phyloP scores from a whole-genome alignment of 2,329 filamentous ascomycete species.

The Madurella mycetomatis region DNA sequence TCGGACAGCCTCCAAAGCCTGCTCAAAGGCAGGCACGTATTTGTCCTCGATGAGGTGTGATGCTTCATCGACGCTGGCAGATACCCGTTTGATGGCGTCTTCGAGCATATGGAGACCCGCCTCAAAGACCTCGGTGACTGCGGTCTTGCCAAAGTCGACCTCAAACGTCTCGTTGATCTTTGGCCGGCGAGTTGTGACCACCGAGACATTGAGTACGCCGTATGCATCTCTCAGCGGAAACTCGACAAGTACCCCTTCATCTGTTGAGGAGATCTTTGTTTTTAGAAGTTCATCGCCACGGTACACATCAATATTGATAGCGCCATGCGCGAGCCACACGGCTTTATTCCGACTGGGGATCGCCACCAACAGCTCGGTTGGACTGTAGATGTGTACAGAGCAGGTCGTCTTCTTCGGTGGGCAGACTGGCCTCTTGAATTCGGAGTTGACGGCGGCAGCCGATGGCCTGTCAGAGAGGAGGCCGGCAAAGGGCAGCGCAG shows the following conservation, averaged over 20 bases:
- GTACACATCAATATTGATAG: constrained; percentile 52
- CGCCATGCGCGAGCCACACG: constrained; percentile 53
- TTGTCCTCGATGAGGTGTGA: constrained; percentile 24
- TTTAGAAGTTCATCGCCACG: constrained; percentile 45
- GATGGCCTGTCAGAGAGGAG: constrained; percentile 38
- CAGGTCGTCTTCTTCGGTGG: constrained; percentile 39
- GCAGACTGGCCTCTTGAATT: constrained; percentile 35
- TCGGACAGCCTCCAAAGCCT: constrained; percentile 27
- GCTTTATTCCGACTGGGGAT: constrained; percentile 49
- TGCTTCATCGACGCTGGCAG: constrained; percentile 36
- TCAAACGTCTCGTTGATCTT: constrained; percentile 58
- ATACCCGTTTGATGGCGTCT: constrained; percentile 39
- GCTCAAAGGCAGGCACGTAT: constrained; percentile 23
- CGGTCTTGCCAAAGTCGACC: constrained; percentile 53
- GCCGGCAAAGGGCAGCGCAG: constrained; percentile 36
- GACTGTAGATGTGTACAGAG: constrained; percentile 42
- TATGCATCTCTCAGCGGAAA: constrained; percentile 52
- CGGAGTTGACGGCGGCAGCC: constrained; percentile 21
- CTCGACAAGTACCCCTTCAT: constrained; percentile 50
- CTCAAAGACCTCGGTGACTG: constrained; percentile 42
- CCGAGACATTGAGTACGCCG: constrained; percentile 54
- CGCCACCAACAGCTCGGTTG: constrained; percentile 50
- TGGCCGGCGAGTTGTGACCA: constrained; percentile 55
- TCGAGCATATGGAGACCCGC: constrained; percentile 38
- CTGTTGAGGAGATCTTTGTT: constrained; percentile 44